These are phyloP conservation scores for Knufia fluminis DNA, from an alignment of 2,329 filamentous ascomycete species.

Conservation along the genomic window DNA sequence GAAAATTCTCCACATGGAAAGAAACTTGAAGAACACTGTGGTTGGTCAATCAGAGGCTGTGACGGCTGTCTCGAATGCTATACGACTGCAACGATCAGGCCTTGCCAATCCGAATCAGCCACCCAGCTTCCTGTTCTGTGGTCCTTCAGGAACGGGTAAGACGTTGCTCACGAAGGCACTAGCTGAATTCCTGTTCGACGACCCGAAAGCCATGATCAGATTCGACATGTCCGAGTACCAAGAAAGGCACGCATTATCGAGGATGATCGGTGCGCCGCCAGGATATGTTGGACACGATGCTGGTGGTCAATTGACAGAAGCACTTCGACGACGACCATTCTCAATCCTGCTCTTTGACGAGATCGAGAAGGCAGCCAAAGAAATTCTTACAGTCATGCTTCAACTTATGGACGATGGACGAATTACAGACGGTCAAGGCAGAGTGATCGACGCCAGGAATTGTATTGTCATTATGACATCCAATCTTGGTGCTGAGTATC, in stretches of 20 bases:
- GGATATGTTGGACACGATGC: conserved; percentile 96
- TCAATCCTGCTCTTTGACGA: conserved; percentile 97
- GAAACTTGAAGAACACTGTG: conserved; percentile 69
- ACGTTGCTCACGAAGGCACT: conserved; percentile 93
- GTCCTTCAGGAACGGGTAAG: conserved; percentile 96
- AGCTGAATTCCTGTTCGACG: conserved; percentile 96
- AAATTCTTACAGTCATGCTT: conserved; percentile 90
- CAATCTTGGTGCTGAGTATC: conserved; percentile 88
- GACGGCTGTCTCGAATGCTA: conserved; percentile 85
- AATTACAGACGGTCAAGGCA: conserved; percentile 95
- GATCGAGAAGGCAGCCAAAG: conserved; percentile 97
- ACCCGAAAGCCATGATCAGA: conserved; percentile 93
- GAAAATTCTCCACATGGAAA: conserved; percentile 97
- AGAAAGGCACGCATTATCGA: conserved; percentile 85
- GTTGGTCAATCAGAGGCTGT: conserved; percentile 94
- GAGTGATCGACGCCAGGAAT: conserved; percentile 89
- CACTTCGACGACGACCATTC: conserved; percentile 86
- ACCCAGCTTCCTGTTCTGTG: conserved; percentile 96
- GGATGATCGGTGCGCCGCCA: conserved; percentile 95
- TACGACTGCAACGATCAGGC: conserved; percentile 87
- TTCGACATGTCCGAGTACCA: conserved; percentile 99
- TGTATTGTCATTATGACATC: conserved; percentile 99
- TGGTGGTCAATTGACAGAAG: conserved; percentile 91
- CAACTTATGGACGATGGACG: conserved; percentile 99
- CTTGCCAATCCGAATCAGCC: conserved; percentile 94